These are phyloP conservation scores for Capronia americana DNA, from an alignment of 2,329 filamentous ascomycete genomes.

Conservation along the genomic window DNA sequence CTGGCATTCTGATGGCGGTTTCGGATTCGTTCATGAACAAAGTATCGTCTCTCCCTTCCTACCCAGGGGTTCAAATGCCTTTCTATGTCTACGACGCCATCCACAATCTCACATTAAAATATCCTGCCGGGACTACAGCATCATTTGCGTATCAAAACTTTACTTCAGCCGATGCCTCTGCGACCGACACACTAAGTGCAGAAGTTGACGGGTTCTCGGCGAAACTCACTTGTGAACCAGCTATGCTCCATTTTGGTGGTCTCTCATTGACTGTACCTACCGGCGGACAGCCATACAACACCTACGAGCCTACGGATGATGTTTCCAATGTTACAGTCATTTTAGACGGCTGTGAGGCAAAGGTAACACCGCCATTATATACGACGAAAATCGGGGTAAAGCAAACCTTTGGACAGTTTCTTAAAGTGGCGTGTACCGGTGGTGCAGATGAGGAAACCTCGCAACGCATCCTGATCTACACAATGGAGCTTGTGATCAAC, in stretches of 20 bases:
- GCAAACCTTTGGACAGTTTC: not conserved
- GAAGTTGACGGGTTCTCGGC: not conserved
- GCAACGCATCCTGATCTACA: conserved; percentile 1
- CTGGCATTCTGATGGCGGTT: not conserved
- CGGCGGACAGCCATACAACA: not conserved
- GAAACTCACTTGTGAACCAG: not conserved
- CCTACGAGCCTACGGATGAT: not conserved
- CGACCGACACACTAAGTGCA: not conserved
- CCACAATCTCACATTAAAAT: not conserved
- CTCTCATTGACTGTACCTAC: not conserved
- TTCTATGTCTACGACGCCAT: conserved; percentile 5
- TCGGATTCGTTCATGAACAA: not conserved
- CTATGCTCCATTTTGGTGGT: conserved; percentile 3
- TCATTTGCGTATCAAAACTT: not conserved
- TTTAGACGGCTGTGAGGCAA: not conserved
- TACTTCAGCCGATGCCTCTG: not conserved
- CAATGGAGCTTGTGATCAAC: conserved; percentile 8
- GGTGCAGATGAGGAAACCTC: not conserved
- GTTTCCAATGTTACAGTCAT: not conserved
- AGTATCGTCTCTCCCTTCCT: not conserved
- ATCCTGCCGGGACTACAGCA: not conserved
- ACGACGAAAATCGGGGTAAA: not conserved
- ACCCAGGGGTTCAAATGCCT: not conserved
- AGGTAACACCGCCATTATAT: not conserved
- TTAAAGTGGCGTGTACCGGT: not conserved